Percentiles rank a stretch among this genome's conserved stretches.
phyloP scores from a whole-genome alignment of 164 flowering plant species.

The Warburgia ugandensis region DNA sequence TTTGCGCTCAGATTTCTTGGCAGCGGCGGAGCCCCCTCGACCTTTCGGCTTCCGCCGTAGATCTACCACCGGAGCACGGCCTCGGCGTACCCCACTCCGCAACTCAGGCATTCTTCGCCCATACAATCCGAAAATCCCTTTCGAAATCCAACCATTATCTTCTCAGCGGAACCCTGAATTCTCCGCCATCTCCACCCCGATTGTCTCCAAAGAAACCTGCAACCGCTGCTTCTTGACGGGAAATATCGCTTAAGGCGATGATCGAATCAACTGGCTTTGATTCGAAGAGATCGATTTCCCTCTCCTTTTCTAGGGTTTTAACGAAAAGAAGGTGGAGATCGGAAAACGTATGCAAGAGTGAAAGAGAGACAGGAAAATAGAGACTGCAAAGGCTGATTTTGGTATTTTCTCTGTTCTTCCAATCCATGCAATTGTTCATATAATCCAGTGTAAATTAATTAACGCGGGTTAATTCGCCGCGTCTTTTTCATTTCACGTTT shows the following conservation, averaged over 20 bases:
- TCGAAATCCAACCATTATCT: conserved; percentile 31
- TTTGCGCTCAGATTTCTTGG: conserved; percentile 25
- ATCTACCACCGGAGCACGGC: conserved; percentile 36
- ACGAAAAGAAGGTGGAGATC: too few relatives aligned
- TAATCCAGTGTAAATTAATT: too few relatives aligned
- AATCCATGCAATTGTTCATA: too few relatives aligned
- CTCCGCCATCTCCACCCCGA: conserved; percentile 12
- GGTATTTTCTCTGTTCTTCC: too few relatives aligned
- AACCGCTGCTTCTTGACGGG: neutral
- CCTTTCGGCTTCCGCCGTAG: conserved; percentile 13
- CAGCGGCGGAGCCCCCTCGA: conserved; percentile 5
- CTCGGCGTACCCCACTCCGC: conserved; percentile 55
- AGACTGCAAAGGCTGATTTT: too few relatives aligned
- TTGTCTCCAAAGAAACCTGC: neutral
- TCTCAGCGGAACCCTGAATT: conserved; percentile 15
- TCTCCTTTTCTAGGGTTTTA: too few relatives aligned
- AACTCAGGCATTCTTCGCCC: conserved; percentile 72
- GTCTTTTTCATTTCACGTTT: too few relatives aligned
- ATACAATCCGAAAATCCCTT: conserved; percentile 30
- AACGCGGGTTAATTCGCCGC: too few relatives aligned
- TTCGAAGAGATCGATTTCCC: too few relatives aligned
- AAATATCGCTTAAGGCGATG: neutral
- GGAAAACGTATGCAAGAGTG: too few relatives aligned
- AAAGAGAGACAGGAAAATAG: too few relatives aligned
- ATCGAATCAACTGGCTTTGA: neutral